A percentile compares a stretch with the other conserved stretches of the same genome.
These are phyloP conservation scores for Sporothrix sp. DNA, from an alignment of 2,329 filamentous ascomycete species.

Conservation along the genomic window DNA sequence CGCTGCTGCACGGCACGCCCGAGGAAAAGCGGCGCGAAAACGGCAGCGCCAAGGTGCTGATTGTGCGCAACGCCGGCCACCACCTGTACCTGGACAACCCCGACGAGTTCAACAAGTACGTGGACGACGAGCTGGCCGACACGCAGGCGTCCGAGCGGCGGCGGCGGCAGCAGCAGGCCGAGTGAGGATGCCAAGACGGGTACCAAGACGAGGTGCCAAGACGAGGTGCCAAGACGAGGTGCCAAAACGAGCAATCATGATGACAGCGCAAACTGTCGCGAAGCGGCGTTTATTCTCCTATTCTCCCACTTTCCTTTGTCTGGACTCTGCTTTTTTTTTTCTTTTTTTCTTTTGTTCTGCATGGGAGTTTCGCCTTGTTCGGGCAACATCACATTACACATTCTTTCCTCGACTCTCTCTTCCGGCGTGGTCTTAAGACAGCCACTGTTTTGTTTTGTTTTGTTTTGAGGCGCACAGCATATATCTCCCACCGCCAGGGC, in stretches of 20 bases:
- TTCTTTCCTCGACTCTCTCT: background rate
- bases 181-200: background rate
- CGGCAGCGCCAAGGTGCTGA: slow-evolving; percentile 70
- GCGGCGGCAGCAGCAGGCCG: slow-evolving; percentile 10
- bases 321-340: background rate
- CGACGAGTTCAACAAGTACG: slow-evolving; percentile 45
- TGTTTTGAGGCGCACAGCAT: no score
- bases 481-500: no score
- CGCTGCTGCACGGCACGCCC: slow-evolving; percentile 50
- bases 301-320: background rate
- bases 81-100: slow-evolving; percentile 53
- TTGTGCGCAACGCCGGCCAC: slow-evolving; percentile 56
- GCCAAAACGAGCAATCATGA: slow-evolving; percentile 1
- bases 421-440: no score
- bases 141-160: slow-evolving; percentile 26
- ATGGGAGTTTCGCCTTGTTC: background rate
- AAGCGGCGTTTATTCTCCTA: background rate
- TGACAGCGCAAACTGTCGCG: background rate
- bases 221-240: background rate
- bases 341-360: background rate
- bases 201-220: background rate
- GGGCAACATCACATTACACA: background rate
- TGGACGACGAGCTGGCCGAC: slow-evolving; percentile 45
- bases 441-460: no score
- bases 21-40: slow-evolving; percentile 65